A percentile compares a stretch with the other conserved stretches of the same genome.
These are phyloP conservation scores for Rusavskia elegans DNA, from an alignment of 495 filamentous ascomycete species.

Conservation along the genomic window DNA sequence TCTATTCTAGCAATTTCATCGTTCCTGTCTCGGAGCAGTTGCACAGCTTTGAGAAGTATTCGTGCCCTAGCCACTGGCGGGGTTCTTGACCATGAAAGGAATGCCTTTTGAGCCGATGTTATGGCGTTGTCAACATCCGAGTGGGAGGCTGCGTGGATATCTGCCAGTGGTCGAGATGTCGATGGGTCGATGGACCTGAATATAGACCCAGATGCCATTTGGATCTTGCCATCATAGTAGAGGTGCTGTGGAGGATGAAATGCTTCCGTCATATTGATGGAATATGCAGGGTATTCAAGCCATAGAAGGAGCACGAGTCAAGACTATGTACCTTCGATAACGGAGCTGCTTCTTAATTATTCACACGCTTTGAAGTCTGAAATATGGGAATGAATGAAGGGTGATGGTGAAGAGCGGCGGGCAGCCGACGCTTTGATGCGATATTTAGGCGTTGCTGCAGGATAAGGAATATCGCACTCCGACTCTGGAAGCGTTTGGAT, in stretches of 20 bases:
- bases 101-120: slow-evolving; percentile 41
- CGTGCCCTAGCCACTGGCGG: slow-evolving; percentile 48
- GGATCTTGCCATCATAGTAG: slow-evolving; percentile 51
- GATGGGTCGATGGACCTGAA: slow-evolving; percentile 57
- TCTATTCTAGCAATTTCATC: slow-evolving; percentile 54
- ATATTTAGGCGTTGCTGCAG: too few species aligned
- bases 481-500: too few species aligned
- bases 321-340: too few species aligned
- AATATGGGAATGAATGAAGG: too few species aligned
- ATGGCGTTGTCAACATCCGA: slow-evolving; percentile 52
- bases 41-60: slow-evolving; percentile 53
- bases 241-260: slow-evolving; percentile 38
- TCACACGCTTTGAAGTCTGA: too few species aligned
- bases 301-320: too few species aligned
- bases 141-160: slow-evolving; percentile 44
- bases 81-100: slow-evolving; percentile 49
- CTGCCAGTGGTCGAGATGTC: slow-evolving; percentile 44
- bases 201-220: slow-evolving; percentile 39
- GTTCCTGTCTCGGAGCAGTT: slow-evolving; percentile 48
- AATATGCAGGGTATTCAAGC: neutral
- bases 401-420: too few species aligned
- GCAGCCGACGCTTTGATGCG: too few species aligned
- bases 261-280: slow-evolving; percentile 24
- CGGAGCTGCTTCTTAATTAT: too few species aligned
- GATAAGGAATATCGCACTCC: too few species aligned